These are phyloP conservation scores for Scheffersomyces ergatensis DNA, from an alignment of 805 yeast genomes.

Conservation along the genomic window DNA sequence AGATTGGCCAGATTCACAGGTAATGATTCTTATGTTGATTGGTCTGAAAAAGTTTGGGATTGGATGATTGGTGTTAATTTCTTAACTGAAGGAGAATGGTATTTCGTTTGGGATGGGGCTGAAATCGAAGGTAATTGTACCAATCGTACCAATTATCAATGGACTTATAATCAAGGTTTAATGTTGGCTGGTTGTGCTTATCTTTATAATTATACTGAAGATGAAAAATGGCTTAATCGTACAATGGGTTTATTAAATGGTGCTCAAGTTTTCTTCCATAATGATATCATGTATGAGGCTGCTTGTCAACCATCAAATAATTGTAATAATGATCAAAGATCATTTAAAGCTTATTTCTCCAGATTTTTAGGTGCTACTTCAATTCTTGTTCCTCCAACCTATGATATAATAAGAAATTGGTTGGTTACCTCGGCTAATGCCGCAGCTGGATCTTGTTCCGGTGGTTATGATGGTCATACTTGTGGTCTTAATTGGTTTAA, in stretches of 20 bases:
- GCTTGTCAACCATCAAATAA: slow-evolving; percentile 68
- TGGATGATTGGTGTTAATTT: slow-evolving; percentile 44
- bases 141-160: slow-evolving; percentile 54
- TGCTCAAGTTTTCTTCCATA: slow-evolving; percentile 52
- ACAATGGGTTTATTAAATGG: slow-evolving; percentile 56
- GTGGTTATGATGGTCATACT: slow-evolving; percentile 73
- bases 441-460: slow-evolving; percentile 69
- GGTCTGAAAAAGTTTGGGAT: slow-evolving; percentile 43
- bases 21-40: slow-evolving; percentile 36
- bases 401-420: slow-evolving; percentile 42
- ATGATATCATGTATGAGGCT: slow-evolving; percentile 66
- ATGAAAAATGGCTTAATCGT: slow-evolving; percentile 64
- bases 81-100: slow-evolving; percentile 41
- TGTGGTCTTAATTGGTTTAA: slow-evolving; percentile 71
- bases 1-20: slow-evolving; percentile 42
- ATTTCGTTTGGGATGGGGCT: slow-evolving; percentile 77
- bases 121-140: slow-evolving; percentile 59
- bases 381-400: slow-evolving; percentile 61
- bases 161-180: slow-evolving; percentile 88
- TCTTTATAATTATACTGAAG: slow-evolving; percentile 69
- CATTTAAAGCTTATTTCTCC: slow-evolving; percentile 84
- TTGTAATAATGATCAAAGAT: slow-evolving; percentile 86
- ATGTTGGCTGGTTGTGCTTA: slow-evolving; percentile 78
- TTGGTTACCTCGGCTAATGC: slow-evolving; percentile 46
- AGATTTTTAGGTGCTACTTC: slow-evolving; percentile 76